phyloP scores from a whole-genome alignment of 768 basidiomycete genomes.

The Mycena rebaudengoi region DNA sequence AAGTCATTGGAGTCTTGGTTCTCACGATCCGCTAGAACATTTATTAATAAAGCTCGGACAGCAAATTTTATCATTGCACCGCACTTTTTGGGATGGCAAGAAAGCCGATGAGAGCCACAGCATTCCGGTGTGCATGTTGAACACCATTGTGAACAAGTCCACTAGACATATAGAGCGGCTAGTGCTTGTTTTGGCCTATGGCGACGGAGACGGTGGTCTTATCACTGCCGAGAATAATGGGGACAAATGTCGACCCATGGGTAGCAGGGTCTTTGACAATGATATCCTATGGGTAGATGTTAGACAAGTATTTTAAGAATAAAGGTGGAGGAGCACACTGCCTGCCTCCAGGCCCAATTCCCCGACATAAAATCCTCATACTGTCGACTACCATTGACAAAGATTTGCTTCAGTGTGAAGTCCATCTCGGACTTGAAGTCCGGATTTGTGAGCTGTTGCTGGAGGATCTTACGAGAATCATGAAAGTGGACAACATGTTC shows the following conservation, averaged over 20 bases:
- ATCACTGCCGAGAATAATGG: conserved; percentile 30
- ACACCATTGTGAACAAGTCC: conserved; percentile 27
- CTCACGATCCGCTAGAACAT: background rate
- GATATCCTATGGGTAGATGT: conserved; percentile 6
- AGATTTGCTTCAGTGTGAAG: conserved; percentile 28
- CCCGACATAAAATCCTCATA: conserved; percentile 34
- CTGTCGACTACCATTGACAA: conserved; percentile 16
- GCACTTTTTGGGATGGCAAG: conserved; percentile 29
- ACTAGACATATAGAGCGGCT: conserved; percentile 25
- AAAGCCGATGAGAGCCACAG: conserved; percentile 17
- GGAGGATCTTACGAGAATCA: conserved; percentile 26
- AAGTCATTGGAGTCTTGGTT: background rate
- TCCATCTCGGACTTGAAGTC: conserved; percentile 38
- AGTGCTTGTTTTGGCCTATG: conserved; percentile 31
- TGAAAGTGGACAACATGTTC: conserved; percentile 35
- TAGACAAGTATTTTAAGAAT: background rate
- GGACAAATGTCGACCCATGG: conserved; percentile 23
- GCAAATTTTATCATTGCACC: too few relatives aligned
- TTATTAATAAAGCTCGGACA: too few relatives aligned
- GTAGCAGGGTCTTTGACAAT: conserved; percentile 20
- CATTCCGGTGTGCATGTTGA: conserved; percentile 28
- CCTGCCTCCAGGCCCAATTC: conserved; percentile 32
- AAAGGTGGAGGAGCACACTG: conserved; percentile 17
- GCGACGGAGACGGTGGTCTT: conserved; percentile 32
- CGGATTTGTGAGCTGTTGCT: conserved; percentile 31